Base-by-base conservation (phyloP, 768 basidiomycete genomes). In the Pholiota molesta region DNA sequence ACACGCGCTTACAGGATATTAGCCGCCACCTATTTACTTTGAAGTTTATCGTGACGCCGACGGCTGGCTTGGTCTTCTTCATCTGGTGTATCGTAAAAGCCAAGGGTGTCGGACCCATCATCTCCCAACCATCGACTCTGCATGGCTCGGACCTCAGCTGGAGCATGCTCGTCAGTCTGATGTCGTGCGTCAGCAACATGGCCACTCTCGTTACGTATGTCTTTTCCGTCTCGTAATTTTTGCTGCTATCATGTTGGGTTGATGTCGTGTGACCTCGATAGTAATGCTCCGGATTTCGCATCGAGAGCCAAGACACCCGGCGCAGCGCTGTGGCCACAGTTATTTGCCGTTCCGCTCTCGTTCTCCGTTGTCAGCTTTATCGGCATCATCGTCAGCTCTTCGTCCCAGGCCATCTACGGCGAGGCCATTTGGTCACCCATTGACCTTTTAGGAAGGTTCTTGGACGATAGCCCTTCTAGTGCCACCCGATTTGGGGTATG, bases 111-210 rank as follows among this genome's bases (percentile, higher is more conserved):
- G 91, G 91, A 0, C 88, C 90, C 17, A 87, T 94, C 63, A 76
- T 95, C 57, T 81, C 78, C 42, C 88, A 88, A 62, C 86, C 88
- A 14, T 78, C 85, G 0, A 83, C 76, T 4, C 69, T 92, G 29
- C 83, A 86, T 64, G 92, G 92, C 37, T 83, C 84, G 26, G 83
- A 83, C 17, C 81, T 92, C 47, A 85, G 83, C 17, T 95, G 92
- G 92, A 82, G 83, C 16, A 91, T 92, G 87, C 81, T 91, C 28
- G 77, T 80, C 52, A 85, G 84, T 71, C 72, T 90, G 65, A 91
- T 90, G 86, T 86, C 85, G 16, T 92, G 89, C 73, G 88, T 94
- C 73, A 87, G 86, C 76, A 92, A 92, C 76, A 86, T 88, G 84
- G 87, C 86, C 26, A 91, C 89, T 4, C 81, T 92, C 63, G 78